Conservation (phyloP, 192 early-diverging fungal genomes). For the Umbelopsis sp. region DNA sequence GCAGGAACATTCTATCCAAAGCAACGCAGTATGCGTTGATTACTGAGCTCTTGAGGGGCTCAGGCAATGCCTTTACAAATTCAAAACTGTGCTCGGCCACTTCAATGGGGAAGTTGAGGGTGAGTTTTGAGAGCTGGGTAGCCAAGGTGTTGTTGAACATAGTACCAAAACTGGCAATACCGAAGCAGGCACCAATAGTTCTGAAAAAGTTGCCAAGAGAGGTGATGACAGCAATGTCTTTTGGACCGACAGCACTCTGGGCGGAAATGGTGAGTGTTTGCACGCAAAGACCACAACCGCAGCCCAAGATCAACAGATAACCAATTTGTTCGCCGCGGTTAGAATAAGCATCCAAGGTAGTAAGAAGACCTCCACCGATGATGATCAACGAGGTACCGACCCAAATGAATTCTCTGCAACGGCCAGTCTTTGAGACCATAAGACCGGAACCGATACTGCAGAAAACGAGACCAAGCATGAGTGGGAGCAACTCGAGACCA, state of each 20-base stretch:
- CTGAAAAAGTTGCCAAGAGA: slow-evolving; percentile 24
- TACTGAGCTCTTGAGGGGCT: slow-evolving; percentile 14
- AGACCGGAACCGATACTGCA: slow-evolving; percentile 66
- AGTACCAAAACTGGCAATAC: slow-evolving; percentile 24
- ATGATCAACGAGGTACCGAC: slow-evolving; percentile 61
- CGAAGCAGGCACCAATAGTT: slow-evolving; percentile 25
- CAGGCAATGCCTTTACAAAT: slow-evolving; percentile 1
- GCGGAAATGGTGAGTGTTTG: slow-evolving; percentile 71
- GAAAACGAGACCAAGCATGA: slow-evolving; percentile 71
- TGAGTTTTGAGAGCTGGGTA: neutral
- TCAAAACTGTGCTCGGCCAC: slow-evolving; percentile 13
- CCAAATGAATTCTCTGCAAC: slow-evolving; percentile 65
- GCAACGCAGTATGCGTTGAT: slow-evolving; percentile 15
- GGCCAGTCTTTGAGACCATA: slow-evolving; percentile 57
- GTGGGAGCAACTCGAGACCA: slow-evolving; percentile 75
- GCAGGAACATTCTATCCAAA: slow-evolving; percentile 8
- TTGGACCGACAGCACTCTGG: slow-evolving; percentile 62
- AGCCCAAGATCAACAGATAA: slow-evolving; percentile 67
- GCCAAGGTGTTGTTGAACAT: slow-evolving; percentile 15
- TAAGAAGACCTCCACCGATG: slow-evolving; percentile 62
- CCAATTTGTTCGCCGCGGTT: slow-evolving; percentile 55
- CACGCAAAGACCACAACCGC: slow-evolving; percentile 75
- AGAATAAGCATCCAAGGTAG: slow-evolving; percentile 49
- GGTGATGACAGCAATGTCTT: slow-evolving; percentile 40
- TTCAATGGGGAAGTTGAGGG: slow-evolving; percentile 2